Evolutionary conservation across 208 protist species (phyloP).

Genomic region (Lotmaria passim): DNA sequence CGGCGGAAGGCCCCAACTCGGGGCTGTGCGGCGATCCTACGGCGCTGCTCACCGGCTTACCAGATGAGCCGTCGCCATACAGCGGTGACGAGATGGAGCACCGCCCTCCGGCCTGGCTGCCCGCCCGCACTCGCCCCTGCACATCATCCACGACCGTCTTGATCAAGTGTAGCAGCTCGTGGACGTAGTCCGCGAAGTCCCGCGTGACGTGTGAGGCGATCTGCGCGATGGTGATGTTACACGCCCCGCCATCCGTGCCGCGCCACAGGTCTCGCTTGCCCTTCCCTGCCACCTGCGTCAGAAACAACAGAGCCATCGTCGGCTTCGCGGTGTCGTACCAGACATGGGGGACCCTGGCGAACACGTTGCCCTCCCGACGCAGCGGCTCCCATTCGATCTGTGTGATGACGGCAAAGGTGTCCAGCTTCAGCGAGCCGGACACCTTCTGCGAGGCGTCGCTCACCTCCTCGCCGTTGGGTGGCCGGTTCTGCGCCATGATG

Average conservation of each 20-base stretch:
- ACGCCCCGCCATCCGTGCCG: conserved; percentile 63
- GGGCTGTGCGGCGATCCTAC: background rate
- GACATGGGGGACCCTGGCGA: conserved; percentile 56
- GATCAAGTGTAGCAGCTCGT: conserved; percentile 36
- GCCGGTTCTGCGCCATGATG: conserved; percentile 55
- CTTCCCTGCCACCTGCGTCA: conserved; percentile 50
- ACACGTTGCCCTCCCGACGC: conserved; percentile 61
- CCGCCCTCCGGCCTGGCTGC: background rate
- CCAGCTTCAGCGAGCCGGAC: conserved; percentile 60
- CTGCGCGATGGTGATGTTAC: conserved; percentile 57
- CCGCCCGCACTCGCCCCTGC: background rate
- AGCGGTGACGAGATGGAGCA: background rate
- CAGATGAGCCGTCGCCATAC: background rate
- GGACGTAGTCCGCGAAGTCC: conserved; percentile 76
- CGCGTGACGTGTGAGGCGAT: conserved; percentile 58
- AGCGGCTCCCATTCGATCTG: conserved; percentile 87
- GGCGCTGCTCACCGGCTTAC: background rate
- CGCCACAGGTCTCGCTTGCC: conserved; percentile 59
- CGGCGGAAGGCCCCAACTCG: conserved; percentile 2
- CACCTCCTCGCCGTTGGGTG: conserved; percentile 58
- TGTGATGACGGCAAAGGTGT: conserved; percentile 61
- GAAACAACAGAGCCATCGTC: conserved; percentile 63
- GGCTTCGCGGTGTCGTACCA: conserved; percentile 64
- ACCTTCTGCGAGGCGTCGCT: conserved; percentile 35
- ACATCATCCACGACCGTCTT: conserved; percentile 11